phyloP scores from a whole-genome alignment of 306 rosid genomes.

The Parietaria judaica region DNA sequence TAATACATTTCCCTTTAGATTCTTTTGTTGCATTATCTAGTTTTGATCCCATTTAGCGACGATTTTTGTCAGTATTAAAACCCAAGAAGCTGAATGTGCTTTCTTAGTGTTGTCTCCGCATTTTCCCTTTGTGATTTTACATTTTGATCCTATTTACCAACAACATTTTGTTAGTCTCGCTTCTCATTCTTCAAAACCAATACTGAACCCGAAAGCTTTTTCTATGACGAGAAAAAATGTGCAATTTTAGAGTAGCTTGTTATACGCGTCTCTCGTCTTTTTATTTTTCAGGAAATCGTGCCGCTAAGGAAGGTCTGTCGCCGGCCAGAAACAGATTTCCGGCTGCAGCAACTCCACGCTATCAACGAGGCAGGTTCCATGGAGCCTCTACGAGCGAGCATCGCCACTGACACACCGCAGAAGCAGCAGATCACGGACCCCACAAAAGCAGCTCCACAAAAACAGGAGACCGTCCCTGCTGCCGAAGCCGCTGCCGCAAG shows the following conservation, averaged over 20 bases:
- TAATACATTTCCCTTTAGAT: constrained; percentile 14
- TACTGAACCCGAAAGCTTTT: too few relatives aligned
- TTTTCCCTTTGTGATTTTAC: too few relatives aligned
- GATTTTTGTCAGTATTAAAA: too few relatives aligned
- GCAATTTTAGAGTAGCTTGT: too few relatives aligned
- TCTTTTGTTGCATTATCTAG: too few relatives aligned
- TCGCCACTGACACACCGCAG: constrained; percentile 43
- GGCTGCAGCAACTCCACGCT: constrained; percentile 89
- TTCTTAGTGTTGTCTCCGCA: too few relatives aligned
- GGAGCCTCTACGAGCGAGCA: constrained; percentile 39
- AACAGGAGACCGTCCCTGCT: constrained; percentile 28
- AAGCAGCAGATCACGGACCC: constrained; percentile 44
- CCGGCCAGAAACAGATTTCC: constrained; percentile 82
- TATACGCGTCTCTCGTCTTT: neutral
- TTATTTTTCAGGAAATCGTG: constrained; percentile 69
- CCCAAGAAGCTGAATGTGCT: too few relatives aligned
- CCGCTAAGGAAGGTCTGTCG: constrained; percentile 93
- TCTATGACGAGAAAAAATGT: too few relatives aligned
- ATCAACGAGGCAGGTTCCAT: constrained; percentile 45
- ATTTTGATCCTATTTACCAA: too few relatives aligned
- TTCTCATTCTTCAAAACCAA: too few relatives aligned
- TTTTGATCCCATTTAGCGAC: too few relatives aligned
- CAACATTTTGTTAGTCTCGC: too few relatives aligned
- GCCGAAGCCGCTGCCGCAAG: constrained; percentile 23
- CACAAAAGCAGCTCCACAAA: constrained; percentile 22